Conservation (phyloP, 352 stramenopile genomes). For the Pythium scleroteichum region DNA sequence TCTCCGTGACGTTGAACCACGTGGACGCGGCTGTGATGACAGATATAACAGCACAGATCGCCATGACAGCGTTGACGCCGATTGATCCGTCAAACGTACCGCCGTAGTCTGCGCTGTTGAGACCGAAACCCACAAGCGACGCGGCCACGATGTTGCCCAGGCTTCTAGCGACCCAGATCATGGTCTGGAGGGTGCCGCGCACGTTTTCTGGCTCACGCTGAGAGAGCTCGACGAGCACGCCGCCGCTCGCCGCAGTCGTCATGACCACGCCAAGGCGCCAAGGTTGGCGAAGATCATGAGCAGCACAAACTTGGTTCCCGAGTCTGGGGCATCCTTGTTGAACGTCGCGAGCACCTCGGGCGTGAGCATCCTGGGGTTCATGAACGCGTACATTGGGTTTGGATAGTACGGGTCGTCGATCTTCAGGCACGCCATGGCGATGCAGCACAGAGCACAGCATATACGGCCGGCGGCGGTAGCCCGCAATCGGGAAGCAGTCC, state of each 20-base stretch:
- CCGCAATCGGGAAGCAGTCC: conserved; percentile 84
- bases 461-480: conserved; percentile 79
- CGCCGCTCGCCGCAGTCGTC: conserved; percentile 45
- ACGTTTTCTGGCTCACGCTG: conserved; percentile 33
- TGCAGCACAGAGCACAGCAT: too few relatives aligned
- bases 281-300: conserved; percentile 54
- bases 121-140: conserved; percentile 30
- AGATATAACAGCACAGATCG: conserved; percentile 14
- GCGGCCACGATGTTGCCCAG: conserved; percentile 24
- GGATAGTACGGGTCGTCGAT: conserved; percentile 29
- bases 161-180: conserved; percentile 25
- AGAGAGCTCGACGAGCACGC: conserved; percentile 36
- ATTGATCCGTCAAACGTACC: conserved; percentile 22
- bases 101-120: conserved; percentile 34
- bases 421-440: conserved; percentile 26
- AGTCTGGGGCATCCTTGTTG: conserved; percentile 28
- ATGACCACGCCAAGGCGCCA: conserved; percentile 56
- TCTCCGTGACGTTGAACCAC: conserved; percentile 30
- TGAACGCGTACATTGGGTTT: conserved; percentile 12
- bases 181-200: conserved; percentile 34
- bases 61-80: conserved; percentile 24
- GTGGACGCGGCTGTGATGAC: conserved; percentile 5
- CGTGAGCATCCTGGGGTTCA: conserved; percentile 14
- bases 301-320: conserved; percentile 35
- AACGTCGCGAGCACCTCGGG: conserved; percentile 13